Conservation (phyloP, 2,329 filamentous ascomycete genomes). For the Celoporthe dispersa region DNA sequence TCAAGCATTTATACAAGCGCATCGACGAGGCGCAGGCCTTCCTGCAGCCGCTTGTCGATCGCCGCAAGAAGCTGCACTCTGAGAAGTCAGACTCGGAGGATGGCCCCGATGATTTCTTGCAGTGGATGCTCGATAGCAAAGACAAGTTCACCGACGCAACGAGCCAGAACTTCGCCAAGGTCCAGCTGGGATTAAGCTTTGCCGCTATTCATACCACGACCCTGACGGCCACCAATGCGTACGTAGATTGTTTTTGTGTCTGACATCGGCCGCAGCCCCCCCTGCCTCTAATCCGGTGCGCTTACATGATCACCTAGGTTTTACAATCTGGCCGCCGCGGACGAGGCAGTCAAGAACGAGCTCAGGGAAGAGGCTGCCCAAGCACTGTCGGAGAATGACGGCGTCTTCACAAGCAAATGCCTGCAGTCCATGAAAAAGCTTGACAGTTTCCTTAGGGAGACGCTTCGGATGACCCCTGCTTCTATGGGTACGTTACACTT, state of each 20-base stretch:
- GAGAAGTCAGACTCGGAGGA: slow-evolving; percentile 29
- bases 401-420: slow-evolving; percentile 33
- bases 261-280: fast-evolving
- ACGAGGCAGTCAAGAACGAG: slow-evolving; percentile 50
- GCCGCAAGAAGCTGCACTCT: slow-evolving; percentile 35
- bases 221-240: slow-evolving; percentile 45
- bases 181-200: slow-evolving; percentile 50
- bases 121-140: slow-evolving; percentile 45
- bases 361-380: slow-evolving; percentile 55
- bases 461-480: slow-evolving; percentile 35
- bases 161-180: slow-evolving; percentile 36
- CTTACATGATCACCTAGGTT: slow-evolving; percentile 40
- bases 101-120: slow-evolving; percentile 50
- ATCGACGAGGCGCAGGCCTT: slow-evolving; percentile 41
- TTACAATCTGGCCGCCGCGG: slow-evolving; percentile 55
- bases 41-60: slow-evolving; percentile 41
- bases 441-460: slow-evolving; percentile 40
- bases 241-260: background rate
- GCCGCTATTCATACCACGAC: slow-evolving; percentile 58
- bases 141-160: background rate
- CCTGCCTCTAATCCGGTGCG: background rate
- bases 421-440: slow-evolving; percentile 39
- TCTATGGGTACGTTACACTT: slow-evolving; percentile 38
- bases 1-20: slow-evolving; percentile 40
- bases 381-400: slow-evolving; percentile 41